phyloP scores from a whole-genome alignment of 176 grass and related monocot genomes.

The Zizania latifolia region DNA sequence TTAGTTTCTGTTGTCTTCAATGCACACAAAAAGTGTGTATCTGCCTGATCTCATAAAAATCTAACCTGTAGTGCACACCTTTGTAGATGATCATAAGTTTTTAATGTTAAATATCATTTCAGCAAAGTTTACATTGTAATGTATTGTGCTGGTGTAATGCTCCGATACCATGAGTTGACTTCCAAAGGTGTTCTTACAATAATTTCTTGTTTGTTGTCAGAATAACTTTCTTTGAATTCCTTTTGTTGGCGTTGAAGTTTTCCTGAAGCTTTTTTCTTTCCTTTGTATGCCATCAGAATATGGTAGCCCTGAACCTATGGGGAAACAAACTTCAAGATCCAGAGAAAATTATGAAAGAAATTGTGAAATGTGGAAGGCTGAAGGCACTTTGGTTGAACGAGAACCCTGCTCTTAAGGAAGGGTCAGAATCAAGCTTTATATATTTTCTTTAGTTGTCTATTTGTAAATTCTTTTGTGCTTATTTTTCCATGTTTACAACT shows the following conservation, averaged over 20 bases:
- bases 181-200: background rate
- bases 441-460: background rate
- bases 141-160: background rate
- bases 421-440: conserved; percentile 27
- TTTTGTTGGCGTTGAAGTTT: background rate
- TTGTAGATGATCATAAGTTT: background rate
- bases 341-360: conserved; percentile 58
- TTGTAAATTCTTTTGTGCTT: conserved; percentile 5
- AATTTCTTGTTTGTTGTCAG: background rate
- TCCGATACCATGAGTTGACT: background rate
- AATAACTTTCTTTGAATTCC: background rate
- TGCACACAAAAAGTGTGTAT: background rate
- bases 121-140: background rate
- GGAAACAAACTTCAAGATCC: conserved; percentile 75
- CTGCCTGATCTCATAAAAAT: conserved; percentile 3
- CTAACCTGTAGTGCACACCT: background rate
- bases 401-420: conserved; percentile 54
- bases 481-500: conserved; percentile 8
- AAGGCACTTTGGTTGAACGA: conserved; percentile 94
- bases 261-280: conserved; percentile 7
- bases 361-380: conserved; percentile 59
- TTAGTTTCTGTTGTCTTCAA: conserved; percentile 1
- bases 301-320: conserved; percentile 90
- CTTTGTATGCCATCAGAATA: conserved; percentile 52
- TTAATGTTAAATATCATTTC: background rate